Conservation (phyloP, 441 rosid species). For the Adansonia gregorii region DNA sequence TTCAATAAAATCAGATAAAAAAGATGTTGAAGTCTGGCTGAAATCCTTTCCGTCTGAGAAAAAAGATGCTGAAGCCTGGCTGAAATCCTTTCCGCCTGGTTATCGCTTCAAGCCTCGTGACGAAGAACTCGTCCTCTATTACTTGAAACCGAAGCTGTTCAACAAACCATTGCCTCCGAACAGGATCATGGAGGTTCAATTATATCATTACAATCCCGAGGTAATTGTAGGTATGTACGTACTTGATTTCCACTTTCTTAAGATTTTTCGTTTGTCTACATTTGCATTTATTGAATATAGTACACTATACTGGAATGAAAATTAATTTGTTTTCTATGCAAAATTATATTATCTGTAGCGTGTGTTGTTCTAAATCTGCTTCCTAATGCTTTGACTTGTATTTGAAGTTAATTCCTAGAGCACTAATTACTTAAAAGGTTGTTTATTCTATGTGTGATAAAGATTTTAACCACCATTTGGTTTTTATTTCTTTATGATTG, state of each 20-base stretch:
- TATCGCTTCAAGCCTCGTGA: neutral
- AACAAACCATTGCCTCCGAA: neutral
- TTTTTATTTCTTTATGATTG: neutral
- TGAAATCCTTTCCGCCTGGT: neutral
- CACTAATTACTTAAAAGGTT: neutral
- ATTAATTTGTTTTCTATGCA: neutral
- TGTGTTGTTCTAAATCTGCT: too few species aligned
- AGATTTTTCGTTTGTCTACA: neutral
- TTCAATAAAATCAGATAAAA: too few species aligned
- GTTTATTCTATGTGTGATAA: neutral
- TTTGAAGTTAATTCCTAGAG: neutral
- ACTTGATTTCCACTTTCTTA: neutral
- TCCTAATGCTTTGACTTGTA: neutral
- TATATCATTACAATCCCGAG: neutral
- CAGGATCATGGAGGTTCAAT: neutral
- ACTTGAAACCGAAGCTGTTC: neutral
- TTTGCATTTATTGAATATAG: neutral
- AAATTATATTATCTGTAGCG: neutral
- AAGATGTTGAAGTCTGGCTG: neutral
- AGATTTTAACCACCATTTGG: too few species aligned
- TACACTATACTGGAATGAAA: neutral
- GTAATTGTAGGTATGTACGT: neutral
- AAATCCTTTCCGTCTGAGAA: too few species aligned
- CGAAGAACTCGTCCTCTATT: conserved; percentile 9
- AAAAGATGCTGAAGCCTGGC: neutral